phyloP scores from a whole-genome alignment of 2,329 filamentous ascomycete species.

The Capronia epimyces region DNA sequence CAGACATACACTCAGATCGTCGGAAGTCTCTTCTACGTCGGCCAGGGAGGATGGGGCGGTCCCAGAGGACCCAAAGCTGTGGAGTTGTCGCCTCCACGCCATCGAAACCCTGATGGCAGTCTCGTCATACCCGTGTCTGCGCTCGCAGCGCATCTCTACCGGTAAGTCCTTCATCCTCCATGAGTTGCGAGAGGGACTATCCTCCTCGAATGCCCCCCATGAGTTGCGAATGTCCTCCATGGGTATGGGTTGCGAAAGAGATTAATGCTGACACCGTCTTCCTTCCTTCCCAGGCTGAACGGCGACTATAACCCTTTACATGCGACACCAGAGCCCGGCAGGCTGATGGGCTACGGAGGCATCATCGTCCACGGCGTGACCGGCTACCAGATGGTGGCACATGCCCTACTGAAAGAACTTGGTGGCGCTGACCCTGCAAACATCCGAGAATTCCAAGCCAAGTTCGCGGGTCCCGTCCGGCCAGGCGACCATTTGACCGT shows the following conservation, averaged over 20 bases:
- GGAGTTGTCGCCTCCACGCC: conserved; percentile 30
- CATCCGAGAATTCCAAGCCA: conserved; percentile 42
- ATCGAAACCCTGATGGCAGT: conserved; percentile 37
- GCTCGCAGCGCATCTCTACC: conserved; percentile 41
- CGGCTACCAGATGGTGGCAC: conserved; percentile 47
- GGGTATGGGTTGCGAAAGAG: too few species aligned
- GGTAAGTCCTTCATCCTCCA: conserved; percentile 17
- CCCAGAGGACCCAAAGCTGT: conserved; percentile 33
- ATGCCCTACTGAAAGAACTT: conserved; percentile 39
- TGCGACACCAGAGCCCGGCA: conserved; percentile 41
- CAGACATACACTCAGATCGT: conserved; percentile 39
- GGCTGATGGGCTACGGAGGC: conserved; percentile 43
- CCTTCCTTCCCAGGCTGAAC: conserved; percentile 36
- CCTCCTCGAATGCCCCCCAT: too few species aligned
- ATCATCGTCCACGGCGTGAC: conserved; percentile 45
- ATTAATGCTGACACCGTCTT: too few species aligned
- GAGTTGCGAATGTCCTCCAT: too few species aligned
- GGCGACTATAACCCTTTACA: conserved; percentile 49
- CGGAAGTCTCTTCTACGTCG: conserved; percentile 42
- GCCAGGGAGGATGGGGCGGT: conserved; percentile 44
- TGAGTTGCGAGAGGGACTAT: too few species aligned
- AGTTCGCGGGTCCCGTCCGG: conserved; percentile 46
- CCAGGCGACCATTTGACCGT: conserved; percentile 60
- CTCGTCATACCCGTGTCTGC: conserved; percentile 38
- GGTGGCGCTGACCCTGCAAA: conserved; percentile 40